Evolutionary conservation across 768 basidiomycete genomes (phyloP).

Genomic region (Leucocoprinus sp.): DNA sequence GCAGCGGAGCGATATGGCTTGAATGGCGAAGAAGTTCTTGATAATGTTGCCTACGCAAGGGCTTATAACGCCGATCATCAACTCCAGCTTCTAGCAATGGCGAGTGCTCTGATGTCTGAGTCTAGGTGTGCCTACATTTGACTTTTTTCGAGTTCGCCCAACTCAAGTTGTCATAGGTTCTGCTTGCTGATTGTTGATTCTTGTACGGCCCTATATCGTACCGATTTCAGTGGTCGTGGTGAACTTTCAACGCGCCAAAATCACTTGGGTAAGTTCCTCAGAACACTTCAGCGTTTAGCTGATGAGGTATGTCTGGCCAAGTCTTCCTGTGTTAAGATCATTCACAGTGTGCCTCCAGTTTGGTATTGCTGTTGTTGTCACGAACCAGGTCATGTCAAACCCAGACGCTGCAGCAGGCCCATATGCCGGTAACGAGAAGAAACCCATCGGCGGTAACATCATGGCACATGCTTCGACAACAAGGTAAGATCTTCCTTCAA

Average conservation of each 20-base stretch:
- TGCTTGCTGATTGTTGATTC: slow-evolving; percentile 96
- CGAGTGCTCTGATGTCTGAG: slow-evolving; percentile 98
- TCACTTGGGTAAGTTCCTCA: slow-evolving; percentile 91
- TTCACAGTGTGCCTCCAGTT: slow-evolving; percentile 45
- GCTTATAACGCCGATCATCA: slow-evolving; percentile 99
- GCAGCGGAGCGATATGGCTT: slow-evolving; percentile 96
- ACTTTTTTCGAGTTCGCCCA: slow-evolving; percentile 1
- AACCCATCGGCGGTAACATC: slow-evolving; percentile 98
- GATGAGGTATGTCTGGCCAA: slow-evolving; percentile 64
- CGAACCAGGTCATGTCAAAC: slow-evolving; percentile 99
- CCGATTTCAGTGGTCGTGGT: slow-evolving; percentile 92
- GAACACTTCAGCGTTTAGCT: slow-evolving; percentile 86
- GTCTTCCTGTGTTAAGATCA: slow-evolving; percentile 10
- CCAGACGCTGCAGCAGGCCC: slow-evolving; percentile 91
- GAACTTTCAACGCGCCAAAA: slow-evolving; percentile 93
- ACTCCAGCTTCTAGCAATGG: slow-evolving; percentile 77
- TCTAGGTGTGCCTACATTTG: slow-evolving; percentile 60
- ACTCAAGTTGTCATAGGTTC: slow-evolving; percentile 49
- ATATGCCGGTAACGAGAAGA: slow-evolving; percentile 87
- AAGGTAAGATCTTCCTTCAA: slow-evolving; percentile 40
- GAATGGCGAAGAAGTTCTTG: slow-evolving; percentile 94
- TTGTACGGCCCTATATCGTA: slow-evolving; percentile 90
- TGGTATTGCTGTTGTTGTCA: slow-evolving; percentile 94
- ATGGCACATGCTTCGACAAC: slow-evolving; percentile 99
- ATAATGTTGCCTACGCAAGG: slow-evolving; percentile 96